Conservation (phyloP, 768 basidiomycete species). For the Leucosporidium scottii region DNA sequence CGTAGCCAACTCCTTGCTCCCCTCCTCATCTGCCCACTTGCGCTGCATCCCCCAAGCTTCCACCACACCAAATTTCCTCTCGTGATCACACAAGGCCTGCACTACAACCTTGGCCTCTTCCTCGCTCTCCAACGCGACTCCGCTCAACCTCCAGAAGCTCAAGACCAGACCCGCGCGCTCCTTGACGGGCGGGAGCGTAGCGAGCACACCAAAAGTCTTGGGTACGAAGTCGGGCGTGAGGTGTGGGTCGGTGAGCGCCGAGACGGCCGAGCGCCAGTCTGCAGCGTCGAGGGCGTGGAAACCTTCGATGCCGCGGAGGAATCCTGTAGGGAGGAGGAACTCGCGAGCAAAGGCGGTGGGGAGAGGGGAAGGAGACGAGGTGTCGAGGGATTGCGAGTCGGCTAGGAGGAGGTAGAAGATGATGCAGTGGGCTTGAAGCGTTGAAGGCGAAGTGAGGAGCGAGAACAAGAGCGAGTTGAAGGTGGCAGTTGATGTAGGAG, state of each 20-base stretch:
- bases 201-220: conserved; percentile 22
- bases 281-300: conserved; percentile 26
- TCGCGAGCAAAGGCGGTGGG: conserved; percentile 7
- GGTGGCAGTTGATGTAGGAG: conserved; percentile 5
- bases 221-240: conserved; percentile 25
- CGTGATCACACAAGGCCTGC: conserved; percentile 14
- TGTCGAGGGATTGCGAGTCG: not conserved
- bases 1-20: conserved; percentile 2
- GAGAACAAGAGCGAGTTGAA: conserved; percentile 3
- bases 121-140: conserved; percentile 6
- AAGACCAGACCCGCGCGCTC: conserved; percentile 19
- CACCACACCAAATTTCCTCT: conserved; percentile 8
- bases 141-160: conserved; percentile 19
- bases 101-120: conserved; percentile 14
- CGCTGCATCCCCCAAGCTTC: conserved; percentile 29
- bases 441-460: not conserved
- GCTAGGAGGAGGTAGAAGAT: conserved; percentile 30
- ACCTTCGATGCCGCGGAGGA: conserved; percentile 16
- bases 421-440: conserved; percentile 12
- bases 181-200: not conserved
- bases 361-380: not conserved
- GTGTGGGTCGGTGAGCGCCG: conserved; percentile 24
- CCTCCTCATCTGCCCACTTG: conserved; percentile 14
- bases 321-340: conserved; percentile 20
- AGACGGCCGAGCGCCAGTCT: conserved; percentile 7